Conservation (phyloP, 2,329 filamentous ascomycete genomes). For the Torrubiella hemipterigena region DNA sequence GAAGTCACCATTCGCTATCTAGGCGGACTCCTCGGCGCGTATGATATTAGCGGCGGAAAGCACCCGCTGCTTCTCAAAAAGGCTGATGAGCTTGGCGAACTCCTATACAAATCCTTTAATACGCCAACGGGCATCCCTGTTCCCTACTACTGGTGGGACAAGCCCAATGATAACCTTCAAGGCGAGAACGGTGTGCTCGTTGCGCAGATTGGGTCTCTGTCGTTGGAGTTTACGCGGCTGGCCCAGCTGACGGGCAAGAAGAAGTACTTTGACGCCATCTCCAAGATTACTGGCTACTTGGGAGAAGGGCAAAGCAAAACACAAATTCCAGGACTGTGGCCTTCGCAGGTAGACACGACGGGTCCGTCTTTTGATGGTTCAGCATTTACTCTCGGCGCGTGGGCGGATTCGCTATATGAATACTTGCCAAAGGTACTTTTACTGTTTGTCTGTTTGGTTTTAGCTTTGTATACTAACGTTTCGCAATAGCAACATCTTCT, state of each 20-base stretch:
- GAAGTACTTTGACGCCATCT: constrained; percentile 65
- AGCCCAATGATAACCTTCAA: constrained; percentile 12
- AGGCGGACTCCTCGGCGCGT: constrained; percentile 37
- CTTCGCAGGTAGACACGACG: constrained; percentile 47
- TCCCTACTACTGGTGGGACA: constrained; percentile 15
- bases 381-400: constrained; percentile 36
- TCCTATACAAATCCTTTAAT: constrained; percentile 40
- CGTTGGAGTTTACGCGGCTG: constrained; percentile 60
- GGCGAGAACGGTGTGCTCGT: constrained; percentile 27
- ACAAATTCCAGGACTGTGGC: constrained; percentile 63
- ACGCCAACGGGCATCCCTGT: constrained; percentile 36
- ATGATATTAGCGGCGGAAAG: constrained; percentile 35
- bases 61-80: constrained; percentile 31
- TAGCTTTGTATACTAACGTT: too few relatives aligned
- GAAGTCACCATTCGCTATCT: constrained; percentile 44
- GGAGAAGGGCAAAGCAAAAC: constrained; percentile 56
- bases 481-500: constrained; percentile 45
- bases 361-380: constrained; percentile 30
- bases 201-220: constrained; percentile 53
- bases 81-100: constrained; percentile 36
- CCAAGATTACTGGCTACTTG: constrained; percentile 55
- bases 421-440: constrained; percentile 51
- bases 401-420: constrained; percentile 46
- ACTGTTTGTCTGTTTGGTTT: too few relatives aligned
- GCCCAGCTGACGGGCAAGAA: constrained; percentile 56